Conservation (phyloP, 768 basidiomycete species). For the Collybiopsis luxurians region DNA sequence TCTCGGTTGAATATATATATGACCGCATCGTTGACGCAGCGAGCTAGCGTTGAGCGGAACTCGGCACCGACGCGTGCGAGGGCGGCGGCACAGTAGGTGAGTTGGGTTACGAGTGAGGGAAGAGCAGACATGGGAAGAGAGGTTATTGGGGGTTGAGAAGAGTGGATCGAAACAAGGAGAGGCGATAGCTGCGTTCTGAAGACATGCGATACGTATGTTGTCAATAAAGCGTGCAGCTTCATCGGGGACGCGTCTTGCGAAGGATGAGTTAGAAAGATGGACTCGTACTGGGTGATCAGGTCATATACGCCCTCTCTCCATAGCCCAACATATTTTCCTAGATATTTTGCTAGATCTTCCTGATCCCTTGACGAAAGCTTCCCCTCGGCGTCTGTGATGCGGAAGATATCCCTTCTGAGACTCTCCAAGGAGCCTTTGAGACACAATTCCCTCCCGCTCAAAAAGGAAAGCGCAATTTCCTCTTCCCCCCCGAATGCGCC, state of each 20-base stretch:
- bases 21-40: conserved; percentile 68
- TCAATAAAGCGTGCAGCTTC: conserved; percentile 52
- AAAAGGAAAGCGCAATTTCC: conserved; percentile 84
- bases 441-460: conserved; percentile 68
- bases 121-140: conserved; percentile 62
- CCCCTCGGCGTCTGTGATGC: conserved; percentile 23
- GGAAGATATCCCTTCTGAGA: conserved; percentile 43
- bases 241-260: conserved; percentile 19
- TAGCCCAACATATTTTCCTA: conserved; percentile 84
- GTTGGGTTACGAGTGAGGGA: conserved; percentile 84
- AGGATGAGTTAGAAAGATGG: conserved; percentile 80
- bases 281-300: conserved; percentile 83
- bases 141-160: conserved; percentile 33
- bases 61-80: conserved; percentile 93
- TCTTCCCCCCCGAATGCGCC: conserved; percentile 46
- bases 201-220: conserved; percentile 60
- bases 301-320: conserved; percentile 95
- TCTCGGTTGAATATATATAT: conserved; percentile 52
- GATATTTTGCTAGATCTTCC: conserved; percentile 72
- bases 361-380: conserved; percentile 56
- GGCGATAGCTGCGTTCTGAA: conserved; percentile 67
- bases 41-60: conserved; percentile 68
- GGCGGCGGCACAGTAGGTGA: conserved; percentile 90
- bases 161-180: conserved; percentile 47
- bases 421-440: conserved; percentile 57